phyloP scores from a whole-genome alignment of 2,329 filamentous ascomycete genomes.

The Neopestalotiopsis rosae region DNA sequence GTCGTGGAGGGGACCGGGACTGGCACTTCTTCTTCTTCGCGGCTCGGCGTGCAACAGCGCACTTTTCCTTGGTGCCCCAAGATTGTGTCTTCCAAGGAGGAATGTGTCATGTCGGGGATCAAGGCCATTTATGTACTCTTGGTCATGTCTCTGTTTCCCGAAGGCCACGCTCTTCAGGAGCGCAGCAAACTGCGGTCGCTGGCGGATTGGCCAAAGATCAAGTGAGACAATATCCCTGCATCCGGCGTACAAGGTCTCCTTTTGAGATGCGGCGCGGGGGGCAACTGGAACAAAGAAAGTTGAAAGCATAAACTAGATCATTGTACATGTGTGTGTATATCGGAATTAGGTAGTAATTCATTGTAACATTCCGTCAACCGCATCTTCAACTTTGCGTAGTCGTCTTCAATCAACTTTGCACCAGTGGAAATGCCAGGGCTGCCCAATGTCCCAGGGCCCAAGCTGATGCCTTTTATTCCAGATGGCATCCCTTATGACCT shows the following conservation, averaged over 20 bases:
- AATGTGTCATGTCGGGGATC: background rate
- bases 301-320: no score
- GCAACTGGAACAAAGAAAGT: background rate
- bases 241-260: background rate
- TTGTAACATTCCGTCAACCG: background rate
- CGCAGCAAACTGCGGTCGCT: background rate
- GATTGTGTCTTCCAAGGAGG: background rate
- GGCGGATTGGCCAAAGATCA: background rate
- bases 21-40: background rate
- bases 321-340: no score
- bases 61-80: constrained; percentile 6
- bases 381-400: background rate
- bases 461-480: constrained; percentile 9
- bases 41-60: background rate
- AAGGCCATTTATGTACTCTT: background rate
- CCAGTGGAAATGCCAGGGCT: constrained; percentile 1
- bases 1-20: background rate
- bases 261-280: background rate
- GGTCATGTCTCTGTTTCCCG: background rate
- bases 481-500: background rate
- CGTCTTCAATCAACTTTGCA: background rate
- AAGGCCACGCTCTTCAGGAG: background rate
- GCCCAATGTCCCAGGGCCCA: constrained; percentile 13
- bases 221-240: background rate
- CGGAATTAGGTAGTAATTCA: no score